Conservation (phyloP, 306 rosid species). For the Fragaria vesca region DNA sequence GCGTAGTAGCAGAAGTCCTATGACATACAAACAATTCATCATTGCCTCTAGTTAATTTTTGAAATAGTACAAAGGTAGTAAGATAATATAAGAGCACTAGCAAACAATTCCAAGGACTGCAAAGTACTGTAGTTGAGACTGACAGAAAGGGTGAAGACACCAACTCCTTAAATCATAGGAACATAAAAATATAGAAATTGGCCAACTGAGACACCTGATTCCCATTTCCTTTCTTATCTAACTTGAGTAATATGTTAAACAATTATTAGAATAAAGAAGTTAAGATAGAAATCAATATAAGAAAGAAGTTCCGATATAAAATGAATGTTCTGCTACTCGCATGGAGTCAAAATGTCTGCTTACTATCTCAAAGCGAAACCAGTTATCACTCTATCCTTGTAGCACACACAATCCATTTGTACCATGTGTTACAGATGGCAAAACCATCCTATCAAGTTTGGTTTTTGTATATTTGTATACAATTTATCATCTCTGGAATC, state of each 20-base stretch:
- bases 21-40: conserved; percentile 27
- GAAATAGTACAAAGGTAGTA: neutral
- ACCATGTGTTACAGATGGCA: neutral
- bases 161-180: neutral
- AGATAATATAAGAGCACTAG: neutral
- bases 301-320: neutral
- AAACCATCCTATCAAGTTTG: neutral
- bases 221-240: neutral
- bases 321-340: neutral
- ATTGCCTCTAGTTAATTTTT: conserved; percentile 18
- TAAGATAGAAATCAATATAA: neutral
- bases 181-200: neutral
- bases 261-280: neutral
- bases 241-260: neutral
- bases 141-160: conserved; percentile 1
- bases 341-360: neutral
- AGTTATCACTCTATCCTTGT: neutral
- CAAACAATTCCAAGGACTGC: neutral
- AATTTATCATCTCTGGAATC: neutral
- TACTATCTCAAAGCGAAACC: neutral
- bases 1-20: conserved; percentile 98
- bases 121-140: neutral
- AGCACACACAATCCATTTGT: neutral
- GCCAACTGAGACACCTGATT: neutral
- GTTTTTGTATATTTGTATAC: neutral